A percentile compares a stretch with the other conserved stretches of the same genome.
Evolutionary conservation across 1,139 yeast genomes (phyloP).

Genomic region (Scheffersomyces stambukii): DNA sequence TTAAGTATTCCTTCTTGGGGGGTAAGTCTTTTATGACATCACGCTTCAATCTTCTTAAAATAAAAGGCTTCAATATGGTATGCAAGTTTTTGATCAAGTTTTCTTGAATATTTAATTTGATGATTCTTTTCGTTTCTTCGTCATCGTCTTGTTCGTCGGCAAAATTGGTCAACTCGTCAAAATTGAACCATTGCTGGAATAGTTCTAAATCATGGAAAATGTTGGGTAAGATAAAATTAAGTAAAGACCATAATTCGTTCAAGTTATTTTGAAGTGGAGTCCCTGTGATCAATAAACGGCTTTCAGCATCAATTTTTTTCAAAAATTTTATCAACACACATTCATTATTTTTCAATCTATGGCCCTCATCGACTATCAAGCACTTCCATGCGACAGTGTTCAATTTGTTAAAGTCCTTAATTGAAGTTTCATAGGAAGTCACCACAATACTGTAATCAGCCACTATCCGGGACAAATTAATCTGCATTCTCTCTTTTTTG

Average conservation of each 20-base stretch:
- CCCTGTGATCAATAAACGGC: slow-evolving; percentile 79
- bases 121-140: slow-evolving; percentile 34
- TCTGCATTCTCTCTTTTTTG: slow-evolving; percentile 48
- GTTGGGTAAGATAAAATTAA: slow-evolving; percentile 87
- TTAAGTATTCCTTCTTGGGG: slow-evolving; percentile 81
- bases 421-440: slow-evolving; percentile 79
- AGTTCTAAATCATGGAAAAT: slow-evolving; percentile 84
- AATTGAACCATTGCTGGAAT: slow-evolving; percentile 93
- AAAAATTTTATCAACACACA: slow-evolving; percentile 69
- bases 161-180: slow-evolving; percentile 48
- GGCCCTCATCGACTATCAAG: slow-evolving; percentile 94
- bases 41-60: slow-evolving; percentile 73
- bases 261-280: slow-evolving; percentile 91
- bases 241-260: slow-evolving; percentile 83
- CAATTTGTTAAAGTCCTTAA: slow-evolving; percentile 59
- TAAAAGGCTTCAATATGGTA: slow-evolving; percentile 82
- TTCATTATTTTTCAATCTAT: slow-evolving; percentile 78
- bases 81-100: slow-evolving; percentile 73
- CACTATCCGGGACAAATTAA: slow-evolving; percentile 18
- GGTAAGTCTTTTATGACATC: slow-evolving; percentile 70
- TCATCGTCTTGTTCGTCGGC: slow-evolving; percentile 29
- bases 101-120: slow-evolving; percentile 62
- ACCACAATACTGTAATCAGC: slow-evolving; percentile 46
- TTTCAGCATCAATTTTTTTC: slow-evolving; percentile 60
- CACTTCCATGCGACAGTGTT: slow-evolving; percentile 66